Evolutionary conservation across 208 protist genomes (phyloP), one percentile per base, ranked within the genome.

Genomic region (Crithidia expoeki): DNA sequence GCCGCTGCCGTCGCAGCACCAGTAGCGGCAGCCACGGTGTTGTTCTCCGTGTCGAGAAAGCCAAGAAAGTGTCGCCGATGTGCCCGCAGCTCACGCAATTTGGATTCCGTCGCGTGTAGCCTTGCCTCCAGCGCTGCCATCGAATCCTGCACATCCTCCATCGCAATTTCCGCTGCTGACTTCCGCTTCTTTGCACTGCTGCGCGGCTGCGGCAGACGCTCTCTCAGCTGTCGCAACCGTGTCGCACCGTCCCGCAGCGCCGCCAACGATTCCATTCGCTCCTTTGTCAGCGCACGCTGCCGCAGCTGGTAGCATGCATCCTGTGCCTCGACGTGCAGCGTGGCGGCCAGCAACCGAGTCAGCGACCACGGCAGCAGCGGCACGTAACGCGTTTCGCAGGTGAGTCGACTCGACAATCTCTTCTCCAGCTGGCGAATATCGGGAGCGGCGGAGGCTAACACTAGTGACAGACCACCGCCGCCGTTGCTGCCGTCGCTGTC

Each of bases 341-440:
- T 84, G 30, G 85, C 88, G 21, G 84, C 80, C 49, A 82, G 75
- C 30, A 94, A 55, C 4, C 77, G 70, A 2, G 51, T 62, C 51
- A 76, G 66, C 21, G 80, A 90, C 86, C 89, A 95, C 38, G 82
- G 77, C 64, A 93, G 75, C 46, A 93, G 70, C 51, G 90, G 90
- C 55, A 95, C 79, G 58, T 84, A 93, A 14, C 85, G 82, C 17
- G 87, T 86, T 64, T 90, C 86, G 30, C 85, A 88, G n/a, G 90
- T 95, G 23, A 95, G 84, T 2, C 90, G 76, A 68, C 87, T 93
- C 51, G 86, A 93, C 4, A 95, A 78, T 3, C 90, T 85, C 71
- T 95, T 95, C 74, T 95, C 86, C 62, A 95, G 69, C 44, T 90
- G 81, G 1, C 85, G 80, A 21, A 93, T 79, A 58, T 95, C 90